These are phyloP conservation scores for Candida nemodendra DNA, from an alignment of 805 yeast genomes.

Conservation along the genomic window DNA sequence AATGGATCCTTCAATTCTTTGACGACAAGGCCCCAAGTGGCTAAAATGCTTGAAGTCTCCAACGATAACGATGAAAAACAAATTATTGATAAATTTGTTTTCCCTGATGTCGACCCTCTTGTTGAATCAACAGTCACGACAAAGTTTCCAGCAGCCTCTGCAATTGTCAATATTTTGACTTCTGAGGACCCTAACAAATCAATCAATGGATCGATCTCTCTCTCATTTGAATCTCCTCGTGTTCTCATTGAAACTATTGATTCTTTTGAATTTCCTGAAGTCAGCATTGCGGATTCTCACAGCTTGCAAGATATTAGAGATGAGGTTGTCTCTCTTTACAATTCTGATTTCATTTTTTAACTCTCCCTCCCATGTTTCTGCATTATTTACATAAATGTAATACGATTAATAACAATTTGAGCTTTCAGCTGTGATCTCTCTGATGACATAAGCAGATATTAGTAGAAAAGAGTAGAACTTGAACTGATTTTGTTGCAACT, in stretches of 20 bases:
- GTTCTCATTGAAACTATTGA: conserved; percentile 23
- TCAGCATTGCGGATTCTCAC: conserved; percentile 10
- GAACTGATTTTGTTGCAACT: too few species aligned
- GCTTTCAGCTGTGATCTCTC: too few species aligned
- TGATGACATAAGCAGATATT: too few species aligned
- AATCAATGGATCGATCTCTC: too few species aligned
- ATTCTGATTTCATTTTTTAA: conserved; percentile 18
- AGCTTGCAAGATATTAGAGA: conserved; percentile 11
- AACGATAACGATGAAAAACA: conserved; percentile 5
- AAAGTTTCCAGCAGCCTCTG: neutral
- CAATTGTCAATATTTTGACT: too few species aligned
- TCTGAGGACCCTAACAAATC: too few species aligned
- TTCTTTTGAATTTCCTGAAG: conserved; percentile 24
- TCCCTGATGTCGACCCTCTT: conserved; percentile 15
- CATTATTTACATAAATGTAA: too few species aligned
- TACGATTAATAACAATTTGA: too few species aligned
- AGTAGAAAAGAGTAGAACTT: too few species aligned
- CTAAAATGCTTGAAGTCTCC: neutral
- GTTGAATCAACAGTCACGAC: conserved; percentile 1
- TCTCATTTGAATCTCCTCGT: too few species aligned
- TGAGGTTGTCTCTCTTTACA: conserved; percentile 13
- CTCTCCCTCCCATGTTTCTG: too few species aligned
- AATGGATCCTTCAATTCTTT: neutral
- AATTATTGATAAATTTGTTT: conserved; percentile 16
- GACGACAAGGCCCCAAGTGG: neutral